These are phyloP conservation scores for Malassezia globosa DNA, from an alignment of 1,284 basidiomycete genomes.

Conservation along the genomic window DNA sequence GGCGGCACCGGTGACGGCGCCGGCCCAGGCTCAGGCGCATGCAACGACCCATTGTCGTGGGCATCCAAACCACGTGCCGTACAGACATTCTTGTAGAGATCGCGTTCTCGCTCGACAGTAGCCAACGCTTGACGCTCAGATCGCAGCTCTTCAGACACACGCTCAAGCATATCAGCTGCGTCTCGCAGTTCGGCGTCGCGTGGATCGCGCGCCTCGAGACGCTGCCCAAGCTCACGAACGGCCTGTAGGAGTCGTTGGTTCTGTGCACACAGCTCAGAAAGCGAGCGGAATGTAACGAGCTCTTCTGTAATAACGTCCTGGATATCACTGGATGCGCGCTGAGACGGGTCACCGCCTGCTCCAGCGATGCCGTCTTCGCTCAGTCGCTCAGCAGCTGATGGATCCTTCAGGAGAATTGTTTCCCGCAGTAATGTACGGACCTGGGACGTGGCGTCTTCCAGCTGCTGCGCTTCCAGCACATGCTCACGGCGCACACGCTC, in stretches of 20 bases:
- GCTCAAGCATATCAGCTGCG: slow-evolving; percentile 72
- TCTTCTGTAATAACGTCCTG: slow-evolving; percentile 69
- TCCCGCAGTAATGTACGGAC: slow-evolving; percentile 68
- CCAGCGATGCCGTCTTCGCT: slow-evolving; percentile 50
- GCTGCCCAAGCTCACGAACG: slow-evolving; percentile 55
- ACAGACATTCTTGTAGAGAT: slow-evolving; percentile 69
- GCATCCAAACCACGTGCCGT: slow-evolving; percentile 14
- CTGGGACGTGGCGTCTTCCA: slow-evolving; percentile 76
- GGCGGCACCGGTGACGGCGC: not conserved
- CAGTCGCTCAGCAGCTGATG: slow-evolving; percentile 62
- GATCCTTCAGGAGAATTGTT: slow-evolving; percentile 67
- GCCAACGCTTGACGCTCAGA: slow-evolving; percentile 61
- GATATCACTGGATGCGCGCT: too few species aligned
- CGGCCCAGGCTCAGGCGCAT: not conserved
- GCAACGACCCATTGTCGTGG: too few species aligned
- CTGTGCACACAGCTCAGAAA: slow-evolving; percentile 71
- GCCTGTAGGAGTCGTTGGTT: slow-evolving; percentile 78
- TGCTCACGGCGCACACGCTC: slow-evolving; percentile 55
- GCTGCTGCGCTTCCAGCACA: slow-evolving; percentile 56
- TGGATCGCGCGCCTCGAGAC: slow-evolving; percentile 47
- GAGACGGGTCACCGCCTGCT: slow-evolving; percentile 10
- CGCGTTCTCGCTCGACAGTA: slow-evolving; percentile 73
- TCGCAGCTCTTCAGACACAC: slow-evolving; percentile 64
- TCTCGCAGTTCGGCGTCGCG: slow-evolving; percentile 65
- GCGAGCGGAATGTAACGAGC: slow-evolving; percentile 74